A percentile compares a stretch with the other conserved stretches of the same genome.
Conservation (phyloP, 768 basidiomycete species). For the Pilatotrama ljubarskyi region DNA sequence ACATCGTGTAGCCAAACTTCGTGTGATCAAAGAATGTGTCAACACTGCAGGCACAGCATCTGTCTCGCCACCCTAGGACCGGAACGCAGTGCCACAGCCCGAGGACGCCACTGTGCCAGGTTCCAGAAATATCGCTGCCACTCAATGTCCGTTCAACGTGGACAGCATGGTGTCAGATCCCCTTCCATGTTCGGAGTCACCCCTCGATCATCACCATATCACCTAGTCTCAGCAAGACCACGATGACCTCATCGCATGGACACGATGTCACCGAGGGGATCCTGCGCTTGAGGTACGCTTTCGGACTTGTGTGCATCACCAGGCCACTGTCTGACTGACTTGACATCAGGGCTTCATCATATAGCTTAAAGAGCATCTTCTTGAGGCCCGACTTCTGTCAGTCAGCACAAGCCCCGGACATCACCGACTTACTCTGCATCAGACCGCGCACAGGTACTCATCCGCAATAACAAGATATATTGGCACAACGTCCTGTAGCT, state of each 20-base stretch:
- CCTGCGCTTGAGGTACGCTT: no score
- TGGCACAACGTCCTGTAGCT: conserved; percentile 11
- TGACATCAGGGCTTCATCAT: neutral
- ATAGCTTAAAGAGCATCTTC: neutral
- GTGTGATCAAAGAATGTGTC: conserved; percentile 17
- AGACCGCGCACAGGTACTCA: neutral
- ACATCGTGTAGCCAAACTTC: conserved; percentile 19
- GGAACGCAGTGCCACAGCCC: no score
- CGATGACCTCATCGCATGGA: neutral
- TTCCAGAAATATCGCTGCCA: no score
- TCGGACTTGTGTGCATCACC: no score
- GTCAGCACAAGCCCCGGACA: neutral
- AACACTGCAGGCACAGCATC: no score
- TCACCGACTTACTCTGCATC: no score
- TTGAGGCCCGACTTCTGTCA: no score
- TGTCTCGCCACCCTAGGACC: no score
- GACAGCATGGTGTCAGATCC: no score
- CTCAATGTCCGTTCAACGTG: no score
- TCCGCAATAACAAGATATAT: neutral
- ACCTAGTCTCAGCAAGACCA: neutral
- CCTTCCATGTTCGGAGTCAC: no score
- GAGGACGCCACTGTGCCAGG: no score
- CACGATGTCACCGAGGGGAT: neutral
- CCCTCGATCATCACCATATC: neutral
- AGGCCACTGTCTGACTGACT: neutral